These are phyloP conservation scores for Excoecaria agallocha DNA, from an alignment of 345 rosid genomes.

Conservation along the genomic window DNA sequence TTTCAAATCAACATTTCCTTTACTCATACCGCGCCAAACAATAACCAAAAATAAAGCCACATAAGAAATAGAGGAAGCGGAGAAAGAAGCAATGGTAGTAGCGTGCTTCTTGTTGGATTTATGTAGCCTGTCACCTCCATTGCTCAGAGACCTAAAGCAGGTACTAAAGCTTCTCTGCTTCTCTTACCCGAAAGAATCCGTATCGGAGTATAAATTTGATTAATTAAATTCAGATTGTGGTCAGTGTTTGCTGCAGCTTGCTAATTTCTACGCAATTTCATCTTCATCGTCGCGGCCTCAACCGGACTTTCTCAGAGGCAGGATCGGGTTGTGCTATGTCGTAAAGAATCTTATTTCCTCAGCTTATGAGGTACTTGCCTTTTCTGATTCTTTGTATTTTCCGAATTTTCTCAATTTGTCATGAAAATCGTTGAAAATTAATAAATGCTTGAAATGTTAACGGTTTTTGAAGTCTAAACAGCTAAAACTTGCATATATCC, in stretches of 20 bases:
- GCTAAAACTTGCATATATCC: constrained; percentile 64
- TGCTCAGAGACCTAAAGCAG: constrained; percentile 65
- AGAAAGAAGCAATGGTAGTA: constrained; percentile 45
- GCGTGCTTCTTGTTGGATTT: constrained; percentile 75
- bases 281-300: constrained; percentile 20
- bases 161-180: constrained; percentile 23
- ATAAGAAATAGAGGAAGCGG: neutral
- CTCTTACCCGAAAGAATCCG: neutral
- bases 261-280: constrained; percentile 61
- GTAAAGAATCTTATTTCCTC: constrained; percentile 44
- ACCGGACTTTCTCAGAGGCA: constrained; percentile 45
- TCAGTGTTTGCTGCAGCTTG: constrained; percentile 69
- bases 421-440: neutral
- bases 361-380: constrained; percentile 49
- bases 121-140: constrained; percentile 53
- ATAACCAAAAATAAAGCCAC: neutral
- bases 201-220: neutral
- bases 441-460: constrained; percentile 8
- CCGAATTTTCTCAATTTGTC: neutral
- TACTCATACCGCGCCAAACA: constrained; percentile 21
- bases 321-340: constrained; percentile 68
- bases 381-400: constrained; percentile 12
- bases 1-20: neutral
- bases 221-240: constrained; percentile 11
- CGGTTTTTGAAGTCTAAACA: constrained; percentile 21